phyloP scores from a whole-genome alignment of 148 eudicot genomes.

The Rhododendron simsii region DNA sequence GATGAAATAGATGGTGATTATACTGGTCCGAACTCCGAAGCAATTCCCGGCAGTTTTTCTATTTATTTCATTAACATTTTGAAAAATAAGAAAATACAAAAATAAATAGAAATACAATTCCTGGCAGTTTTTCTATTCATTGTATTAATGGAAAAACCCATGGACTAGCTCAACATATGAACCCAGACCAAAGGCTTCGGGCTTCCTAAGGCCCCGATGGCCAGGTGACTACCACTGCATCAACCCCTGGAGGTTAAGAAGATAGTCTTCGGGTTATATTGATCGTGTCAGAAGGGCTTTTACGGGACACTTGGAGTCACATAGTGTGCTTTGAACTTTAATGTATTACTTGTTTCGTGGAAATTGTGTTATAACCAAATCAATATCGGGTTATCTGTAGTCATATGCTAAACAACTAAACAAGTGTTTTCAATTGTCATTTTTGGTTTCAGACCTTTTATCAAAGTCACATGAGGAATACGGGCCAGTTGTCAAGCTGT shows the following conservation, averaged over 20 bases:
- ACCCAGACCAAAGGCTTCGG: background rate
- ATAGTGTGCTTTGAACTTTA: background rate
- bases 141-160: background rate
- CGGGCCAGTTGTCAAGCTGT: slow-evolving; percentile 45
- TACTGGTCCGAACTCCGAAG: background rate
- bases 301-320: background rate
- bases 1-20: background rate
- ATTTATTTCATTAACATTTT: no score
- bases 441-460: slow-evolving; percentile 37
- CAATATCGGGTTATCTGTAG: background rate
- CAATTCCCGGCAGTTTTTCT: background rate
- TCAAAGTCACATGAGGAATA: slow-evolving; percentile 36
- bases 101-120: background rate
- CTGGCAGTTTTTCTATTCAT: background rate
- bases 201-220: background rate
- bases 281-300: background rate
- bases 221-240: background rate
- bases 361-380: background rate
- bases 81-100: no score
- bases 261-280: background rate
- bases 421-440: background rate
- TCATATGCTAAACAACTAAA: background rate
- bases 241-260: background rate
- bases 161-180: background rate
- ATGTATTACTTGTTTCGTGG: background rate